These are phyloP conservation scores for Hypoxylon trugodes DNA, from an alignment of 495 filamentous ascomycete genomes.

Conservation along the genomic window DNA sequence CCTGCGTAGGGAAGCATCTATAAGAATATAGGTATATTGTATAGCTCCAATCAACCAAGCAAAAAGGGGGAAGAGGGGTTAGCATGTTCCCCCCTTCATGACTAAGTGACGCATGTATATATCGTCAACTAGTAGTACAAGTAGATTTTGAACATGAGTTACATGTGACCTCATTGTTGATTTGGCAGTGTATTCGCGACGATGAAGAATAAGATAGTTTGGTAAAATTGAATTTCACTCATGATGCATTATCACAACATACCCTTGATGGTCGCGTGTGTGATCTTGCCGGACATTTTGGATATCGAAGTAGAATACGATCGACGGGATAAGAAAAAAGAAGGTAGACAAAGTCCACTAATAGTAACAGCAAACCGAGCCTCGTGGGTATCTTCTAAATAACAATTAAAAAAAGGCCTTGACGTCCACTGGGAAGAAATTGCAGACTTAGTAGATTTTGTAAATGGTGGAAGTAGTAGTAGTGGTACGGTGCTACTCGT, in stretches of 20 bases:
- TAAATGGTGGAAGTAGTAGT: neutral
- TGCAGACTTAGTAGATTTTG: too few species aligned
- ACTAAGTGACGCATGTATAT: neutral
- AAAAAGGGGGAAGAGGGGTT: neutral
- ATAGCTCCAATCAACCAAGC: neutral
- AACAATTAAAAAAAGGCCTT: neutral
- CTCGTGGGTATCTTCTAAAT: neutral
- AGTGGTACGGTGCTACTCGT: neutral
- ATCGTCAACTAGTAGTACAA: slow-evolving; percentile 6
- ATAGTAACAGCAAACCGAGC: neutral
- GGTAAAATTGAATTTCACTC: neutral
- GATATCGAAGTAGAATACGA: slow-evolving; percentile 13
- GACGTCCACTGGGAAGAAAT: slow-evolving; percentile 3
- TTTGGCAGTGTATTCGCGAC: neutral
- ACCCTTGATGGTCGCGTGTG: slow-evolving; percentile 68
- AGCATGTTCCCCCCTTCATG: neutral
- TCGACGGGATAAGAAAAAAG: slow-evolving; percentile 6
- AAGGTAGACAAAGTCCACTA: neutral
- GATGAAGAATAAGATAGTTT: neutral
- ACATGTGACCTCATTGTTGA: too few species aligned
- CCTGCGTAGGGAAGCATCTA: neutral
- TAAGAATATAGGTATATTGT: neutral
- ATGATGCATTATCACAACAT: slow-evolving; percentile 29
- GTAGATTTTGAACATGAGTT: neutral
- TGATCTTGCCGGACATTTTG: slow-evolving; percentile 59